Conservation (phyloP, 1,284 basidiomycete genomes). For the Ceratobasidium papillatum region DNA sequence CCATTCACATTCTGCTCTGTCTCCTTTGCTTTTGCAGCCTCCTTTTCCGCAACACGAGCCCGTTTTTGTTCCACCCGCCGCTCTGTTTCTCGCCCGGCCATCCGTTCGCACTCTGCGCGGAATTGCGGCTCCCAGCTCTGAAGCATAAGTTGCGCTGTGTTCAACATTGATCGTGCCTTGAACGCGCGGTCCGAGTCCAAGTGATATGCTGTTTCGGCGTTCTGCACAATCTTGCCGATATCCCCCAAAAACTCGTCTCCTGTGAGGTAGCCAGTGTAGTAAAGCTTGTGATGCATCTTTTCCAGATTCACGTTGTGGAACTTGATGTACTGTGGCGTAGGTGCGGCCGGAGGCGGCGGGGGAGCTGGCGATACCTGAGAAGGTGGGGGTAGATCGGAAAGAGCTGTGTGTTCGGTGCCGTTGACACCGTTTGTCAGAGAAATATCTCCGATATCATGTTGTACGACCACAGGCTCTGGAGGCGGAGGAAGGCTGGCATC, state of each 20-base stretch:
- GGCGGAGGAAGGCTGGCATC: neutral
- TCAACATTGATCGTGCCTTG: slow-evolving; percentile 91
- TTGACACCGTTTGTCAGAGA: slow-evolving; percentile 47
- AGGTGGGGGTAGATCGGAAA: slow-evolving; percentile 42
- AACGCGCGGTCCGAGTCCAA: slow-evolving; percentile 80
- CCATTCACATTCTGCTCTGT: slow-evolving; percentile 42
- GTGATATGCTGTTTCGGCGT: slow-evolving; percentile 71
- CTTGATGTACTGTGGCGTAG: slow-evolving; percentile 44
- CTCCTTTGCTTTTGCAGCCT: slow-evolving; percentile 51
- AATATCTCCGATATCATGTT: slow-evolving; percentile 20
- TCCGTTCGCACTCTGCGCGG: slow-evolving; percentile 84
- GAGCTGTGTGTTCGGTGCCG: slow-evolving; percentile 45
- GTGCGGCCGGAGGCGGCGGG: slow-evolving; percentile 50
- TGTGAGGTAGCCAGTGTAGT: slow-evolving; percentile 88
- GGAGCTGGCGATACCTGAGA: slow-evolving; percentile 51
- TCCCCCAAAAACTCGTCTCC: slow-evolving; percentile 90
- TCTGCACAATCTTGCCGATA: slow-evolving; percentile 87
- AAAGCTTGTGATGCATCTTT: slow-evolving; percentile 86
- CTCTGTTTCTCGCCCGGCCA: slow-evolving; percentile 81
- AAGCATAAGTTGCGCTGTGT: slow-evolving; percentile 85
- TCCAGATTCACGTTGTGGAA: slow-evolving; percentile 90
- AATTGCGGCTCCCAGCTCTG: slow-evolving; percentile 89
- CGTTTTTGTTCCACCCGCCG: slow-evolving; percentile 68
- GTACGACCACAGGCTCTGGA: neutral
- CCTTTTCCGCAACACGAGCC: slow-evolving; percentile 61